Evolutionary conservation across 2,329 filamentous ascomycete genomes (phyloP).

Genomic region (Trichoderma semiorbis): DNA sequence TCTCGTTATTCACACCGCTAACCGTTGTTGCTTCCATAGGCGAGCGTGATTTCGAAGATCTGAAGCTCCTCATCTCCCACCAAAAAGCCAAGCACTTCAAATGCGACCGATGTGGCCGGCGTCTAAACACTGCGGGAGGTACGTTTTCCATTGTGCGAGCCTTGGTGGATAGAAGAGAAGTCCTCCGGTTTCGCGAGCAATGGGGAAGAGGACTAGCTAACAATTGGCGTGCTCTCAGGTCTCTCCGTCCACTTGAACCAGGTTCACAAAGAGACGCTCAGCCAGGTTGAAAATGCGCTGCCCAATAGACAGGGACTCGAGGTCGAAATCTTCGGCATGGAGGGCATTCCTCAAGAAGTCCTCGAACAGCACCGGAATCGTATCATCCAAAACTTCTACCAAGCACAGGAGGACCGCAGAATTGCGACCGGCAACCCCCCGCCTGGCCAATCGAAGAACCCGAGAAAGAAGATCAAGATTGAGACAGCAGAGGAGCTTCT

Average conservation of each 20-base stretch:
- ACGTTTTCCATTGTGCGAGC: constrained; percentile 28
- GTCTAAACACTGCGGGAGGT: constrained; percentile 94
- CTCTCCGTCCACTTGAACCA: constrained; percentile 97
- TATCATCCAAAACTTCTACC: constrained; percentile 81
- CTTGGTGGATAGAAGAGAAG: neutral
- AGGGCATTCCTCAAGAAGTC: constrained; percentile 87
- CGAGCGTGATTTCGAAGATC: constrained; percentile 95
- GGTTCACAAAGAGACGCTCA: constrained; percentile 91
- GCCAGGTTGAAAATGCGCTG: constrained; percentile 86
- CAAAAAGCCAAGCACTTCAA: constrained; percentile 99
- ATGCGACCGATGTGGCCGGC: constrained; percentile 83
- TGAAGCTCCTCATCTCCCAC: constrained; percentile 94
- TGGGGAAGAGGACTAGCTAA: neutral
- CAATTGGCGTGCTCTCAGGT: constrained; percentile 50
- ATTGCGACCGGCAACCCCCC: constrained; percentile 80
- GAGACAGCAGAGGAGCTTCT: constrained; percentile 77
- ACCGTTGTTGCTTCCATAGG: constrained; percentile 37
- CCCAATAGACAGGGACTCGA: constrained; percentile 81
- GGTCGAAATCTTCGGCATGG: constrained; percentile 97
- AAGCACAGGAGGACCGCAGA: constrained; percentile 77
- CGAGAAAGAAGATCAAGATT: constrained; percentile 67
- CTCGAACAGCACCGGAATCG: constrained; percentile 79
- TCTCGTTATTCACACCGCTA: constrained; percentile 24
- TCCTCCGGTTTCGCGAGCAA: neutral
- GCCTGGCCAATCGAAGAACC: constrained; percentile 62